These are phyloP conservation scores for Phytopythium vexans DNA, from an alignment of 352 stramenopile genomes.

Conservation along the genomic window DNA sequence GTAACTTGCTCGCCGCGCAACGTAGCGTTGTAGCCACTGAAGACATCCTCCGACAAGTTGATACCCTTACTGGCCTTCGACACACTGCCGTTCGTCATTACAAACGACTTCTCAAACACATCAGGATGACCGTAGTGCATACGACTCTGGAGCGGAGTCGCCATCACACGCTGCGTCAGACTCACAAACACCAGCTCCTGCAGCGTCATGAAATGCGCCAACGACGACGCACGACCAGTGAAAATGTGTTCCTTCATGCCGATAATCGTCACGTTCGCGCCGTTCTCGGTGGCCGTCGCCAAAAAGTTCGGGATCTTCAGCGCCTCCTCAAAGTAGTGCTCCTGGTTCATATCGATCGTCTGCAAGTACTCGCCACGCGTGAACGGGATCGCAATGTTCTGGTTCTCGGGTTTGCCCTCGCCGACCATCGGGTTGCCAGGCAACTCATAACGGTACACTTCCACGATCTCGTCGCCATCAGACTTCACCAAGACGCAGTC, in stretches of 20 bases:
- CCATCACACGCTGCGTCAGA: conserved; percentile 82
- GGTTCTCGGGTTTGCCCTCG: conserved; percentile 87
- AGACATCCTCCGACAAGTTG: conserved; percentile 89
- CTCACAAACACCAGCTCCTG: conserved; percentile 88
- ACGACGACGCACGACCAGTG: conserved; percentile 76
- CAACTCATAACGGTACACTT: conserved; percentile 86
- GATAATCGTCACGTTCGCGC: conserved; percentile 77
- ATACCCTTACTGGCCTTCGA: conserved; percentile 88
- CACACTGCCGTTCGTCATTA: conserved; percentile 83
- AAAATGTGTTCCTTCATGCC: conserved; percentile 91
- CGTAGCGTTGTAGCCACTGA: conserved; percentile 82
- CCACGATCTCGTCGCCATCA: conserved; percentile 81
- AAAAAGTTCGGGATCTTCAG: conserved; percentile 89
- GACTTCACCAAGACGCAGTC: conserved; percentile 84
- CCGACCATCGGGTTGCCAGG: conserved; percentile 80
- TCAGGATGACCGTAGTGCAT: conserved; percentile 89
- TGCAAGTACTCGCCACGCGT: conserved; percentile 85
- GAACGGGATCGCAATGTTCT: conserved; percentile 85
- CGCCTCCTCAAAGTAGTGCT: conserved; percentile 88
- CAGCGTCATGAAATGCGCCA: conserved; percentile 87
- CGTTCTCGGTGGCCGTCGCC: conserved; percentile 62
- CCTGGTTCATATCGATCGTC: conserved; percentile 92
- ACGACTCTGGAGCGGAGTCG: conserved; percentile 64
- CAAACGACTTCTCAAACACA: conserved; percentile 86
- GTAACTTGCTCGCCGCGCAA: conserved; percentile 77